Base-by-base conservation (phyloP, 805 yeast species). In the Saccharomycopsis vini region DNA sequence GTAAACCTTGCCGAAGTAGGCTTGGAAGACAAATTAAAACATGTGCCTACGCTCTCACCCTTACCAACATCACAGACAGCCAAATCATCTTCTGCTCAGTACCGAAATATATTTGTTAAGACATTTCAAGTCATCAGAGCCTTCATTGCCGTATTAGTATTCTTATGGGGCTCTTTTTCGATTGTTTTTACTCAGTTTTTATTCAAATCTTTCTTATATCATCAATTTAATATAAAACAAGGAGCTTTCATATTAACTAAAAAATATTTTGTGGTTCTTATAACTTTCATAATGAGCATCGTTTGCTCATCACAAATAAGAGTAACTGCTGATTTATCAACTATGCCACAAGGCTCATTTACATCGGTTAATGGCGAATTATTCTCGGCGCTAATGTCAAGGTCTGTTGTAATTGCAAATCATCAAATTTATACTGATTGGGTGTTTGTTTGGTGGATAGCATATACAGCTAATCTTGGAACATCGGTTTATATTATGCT, bases 351-450 rank as follows among this genome's bases (percentile, higher is more conserved):
- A 39, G 64, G 61, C 9, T 54, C 64, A 5, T 61, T 67, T 50
- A 47, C 54, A 43, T 9, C 59, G 58, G n/a, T 43, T 54, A 38
- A 55, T 51, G 16, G 55, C 54, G 19, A 50, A 18, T 32, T 42
- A 39, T 23, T 23, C 46, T 30, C 50, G 44, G 46, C 52, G 10
- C 54, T 80, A 36, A 59, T 67, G 5, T 73, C 73, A 18, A 71
- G 77, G 32, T 70, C 84, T 0, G 71, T 90, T 2, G 59, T 81
- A 37, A 79, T 89, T 29, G 76, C 92, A n/a, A 90, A 90, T 58
- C 97, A 90, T 61, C 97, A 89, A 63, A 81, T 90, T 20, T 90
- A 90, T 59, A 78, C 90, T 3, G 98, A 90, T 59, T 90, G 98
- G 98, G 69, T 83, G 9, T 88, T 75, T 54, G 53, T 87, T 44